Evolutionary conservation across 2,329 filamentous ascomycete genomes (phyloP), one percentile per base, ranked within the genome.

Genomic region (Trichoderma sp.): DNA sequence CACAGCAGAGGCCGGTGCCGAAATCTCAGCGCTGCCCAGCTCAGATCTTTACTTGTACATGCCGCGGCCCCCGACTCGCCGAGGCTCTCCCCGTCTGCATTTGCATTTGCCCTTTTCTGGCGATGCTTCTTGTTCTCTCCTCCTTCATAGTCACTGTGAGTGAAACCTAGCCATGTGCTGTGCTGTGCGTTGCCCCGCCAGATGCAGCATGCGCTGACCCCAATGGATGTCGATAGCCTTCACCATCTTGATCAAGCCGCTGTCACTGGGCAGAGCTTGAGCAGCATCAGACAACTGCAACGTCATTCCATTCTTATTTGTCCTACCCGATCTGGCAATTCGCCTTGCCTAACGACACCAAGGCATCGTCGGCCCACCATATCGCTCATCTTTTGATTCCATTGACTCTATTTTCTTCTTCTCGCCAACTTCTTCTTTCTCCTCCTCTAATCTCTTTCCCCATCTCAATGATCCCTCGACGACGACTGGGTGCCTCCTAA

Each of bases 61-160:
- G 32, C 35, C 29, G 9, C 61, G 13, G 37, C 27, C 19, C 50
- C 32, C 52, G 29, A 54, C 52, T 53, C 50, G 34, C 19, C 27
- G 22, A 29, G 48, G 59, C 45, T 48, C 45, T 48, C 15, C 22
- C 15, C 59, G 13, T 48, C 19, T 45, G 39, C 39, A 19, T 45
- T 45, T 48, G 42, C 50, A 64, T 22, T 19, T n/a, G 32, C 59
- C 59, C 61, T 32, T 32, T 52, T 39, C 29, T 64, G 32, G 50
- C 59, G 66, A 63, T 64, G 42, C 39, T 58, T 58, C 52, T 34
- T 35, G 32, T 39, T n/a, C 27, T 32, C 32, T 58, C 4, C 37
- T 35, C 42, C 56, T 52, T 45, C 50, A 64, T 57, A 22, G 67
- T 68, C 67, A 34, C 67, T 68, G 67, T 68, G 54, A 68, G 67